These are phyloP conservation scores for Allium fistulosum DNA, from an alignment of 106 monocot species.

Conservation along the genomic window DNA sequence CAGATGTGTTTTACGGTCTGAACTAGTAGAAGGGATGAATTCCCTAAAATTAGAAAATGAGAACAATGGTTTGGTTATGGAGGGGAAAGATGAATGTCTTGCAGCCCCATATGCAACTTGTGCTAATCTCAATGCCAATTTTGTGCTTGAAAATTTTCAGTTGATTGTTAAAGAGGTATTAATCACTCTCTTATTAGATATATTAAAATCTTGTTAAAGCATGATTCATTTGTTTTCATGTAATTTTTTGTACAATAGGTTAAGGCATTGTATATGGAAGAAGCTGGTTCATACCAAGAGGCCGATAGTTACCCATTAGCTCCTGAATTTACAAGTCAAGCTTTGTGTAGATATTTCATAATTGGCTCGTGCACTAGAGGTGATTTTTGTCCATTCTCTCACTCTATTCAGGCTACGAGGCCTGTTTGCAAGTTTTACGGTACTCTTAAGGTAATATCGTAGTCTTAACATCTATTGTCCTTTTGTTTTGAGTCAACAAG, in stretches of 20 bases:
- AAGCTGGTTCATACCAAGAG: neutral
- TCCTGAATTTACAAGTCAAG: conserved; percentile 2
- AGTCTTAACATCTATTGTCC: no score
- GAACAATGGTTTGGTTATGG: conserved; percentile 8
- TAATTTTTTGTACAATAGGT: neutral
- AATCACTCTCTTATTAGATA: neutral
- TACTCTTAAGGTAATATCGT: conserved; percentile 45
- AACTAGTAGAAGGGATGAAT: conserved; percentile 10
- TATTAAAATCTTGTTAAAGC: neutral
- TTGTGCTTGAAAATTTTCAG: conserved; percentile 31
- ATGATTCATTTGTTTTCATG: neutral
- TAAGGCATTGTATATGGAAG: conserved; percentile 3
- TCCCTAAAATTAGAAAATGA: conserved; percentile 8
- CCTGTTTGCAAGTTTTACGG: conserved; percentile 68
- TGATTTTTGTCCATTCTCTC: conserved; percentile 51
- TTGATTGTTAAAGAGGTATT: conserved; percentile 56
- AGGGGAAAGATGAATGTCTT: conserved; percentile 23
- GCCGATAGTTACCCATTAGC: conserved; percentile 5
- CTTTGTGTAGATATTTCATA: conserved; percentile 44
- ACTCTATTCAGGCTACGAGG: conserved; percentile 42
- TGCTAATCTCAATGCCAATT: conserved; percentile 26
- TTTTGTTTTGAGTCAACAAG: no score
- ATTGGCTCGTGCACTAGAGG: conserved; percentile 56
- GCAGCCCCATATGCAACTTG: conserved; percentile 56
- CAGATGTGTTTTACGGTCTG: conserved; percentile 31